Conservation (phyloP, 2,329 filamentous ascomycete species). For the Cucurbitaria berberidis region DNA sequence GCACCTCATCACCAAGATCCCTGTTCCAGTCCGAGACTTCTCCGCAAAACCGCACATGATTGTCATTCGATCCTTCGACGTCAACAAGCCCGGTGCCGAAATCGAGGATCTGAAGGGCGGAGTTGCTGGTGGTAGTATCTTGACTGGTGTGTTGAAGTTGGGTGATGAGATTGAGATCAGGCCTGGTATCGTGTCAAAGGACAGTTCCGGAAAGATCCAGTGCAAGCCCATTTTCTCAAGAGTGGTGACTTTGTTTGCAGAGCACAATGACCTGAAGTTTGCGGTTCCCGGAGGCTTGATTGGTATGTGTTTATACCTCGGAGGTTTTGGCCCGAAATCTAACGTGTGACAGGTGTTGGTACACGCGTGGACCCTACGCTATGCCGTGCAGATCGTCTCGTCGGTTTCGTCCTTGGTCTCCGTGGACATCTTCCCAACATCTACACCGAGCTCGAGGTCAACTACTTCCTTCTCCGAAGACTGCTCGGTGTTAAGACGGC, state of each 20-base stretch:
- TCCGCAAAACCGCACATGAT: conserved; percentile 95
- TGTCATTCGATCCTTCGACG: conserved; percentile 97
- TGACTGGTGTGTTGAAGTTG: conserved; percentile 95
- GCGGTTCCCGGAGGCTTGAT: conserved; percentile 97
- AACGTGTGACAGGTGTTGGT: conserved; percentile 71
- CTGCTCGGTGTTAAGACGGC: conserved; percentile 96
- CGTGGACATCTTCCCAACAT: conserved; percentile 94
- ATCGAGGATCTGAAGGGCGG: conserved; percentile 98
- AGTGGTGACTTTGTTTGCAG: conserved; percentile 93
- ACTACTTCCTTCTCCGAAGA: conserved; percentile 96
- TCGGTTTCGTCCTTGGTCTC: conserved; percentile 95
- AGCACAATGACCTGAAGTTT: conserved; percentile 98
- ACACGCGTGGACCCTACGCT: conserved; percentile 97
- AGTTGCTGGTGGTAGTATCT: conserved; percentile 95
- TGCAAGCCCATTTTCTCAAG: conserved; percentile 97
- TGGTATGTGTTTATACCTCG: too few species aligned
- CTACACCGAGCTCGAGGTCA: conserved; percentile 95
- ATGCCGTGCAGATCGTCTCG: conserved; percentile 97
- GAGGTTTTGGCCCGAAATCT: too few species aligned
- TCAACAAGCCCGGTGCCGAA: conserved; percentile 99
- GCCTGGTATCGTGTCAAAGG: conserved; percentile 96
- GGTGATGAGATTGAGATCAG: conserved; percentile 98
- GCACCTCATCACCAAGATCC: conserved; percentile 92
- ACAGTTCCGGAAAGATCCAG: conserved; percentile 90
- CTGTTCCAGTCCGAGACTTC: conserved; percentile 90